Conservation (phyloP, 2,329 filamentous ascomycete species). For the Trichoderma sp. region DNA sequence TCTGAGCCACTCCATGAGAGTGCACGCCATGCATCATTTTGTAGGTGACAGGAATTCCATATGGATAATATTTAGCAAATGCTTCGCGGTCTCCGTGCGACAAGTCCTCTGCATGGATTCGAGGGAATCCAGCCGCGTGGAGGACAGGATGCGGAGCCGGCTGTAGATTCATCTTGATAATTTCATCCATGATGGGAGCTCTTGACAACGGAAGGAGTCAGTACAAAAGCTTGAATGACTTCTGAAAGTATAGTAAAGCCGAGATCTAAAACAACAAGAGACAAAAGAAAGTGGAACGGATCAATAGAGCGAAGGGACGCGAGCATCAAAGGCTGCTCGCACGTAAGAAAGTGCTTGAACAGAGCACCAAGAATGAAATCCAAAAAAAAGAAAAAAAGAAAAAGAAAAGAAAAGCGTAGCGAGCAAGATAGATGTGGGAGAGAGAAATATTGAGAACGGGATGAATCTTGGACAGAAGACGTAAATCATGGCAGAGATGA, state of each 20-base stretch:
- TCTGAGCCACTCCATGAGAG: constrained; percentile 26
- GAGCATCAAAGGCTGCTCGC: not conserved
- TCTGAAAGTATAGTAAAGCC: not conserved
- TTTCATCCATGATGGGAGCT: constrained; percentile 21
- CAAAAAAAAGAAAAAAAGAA: constrained; percentile 5
- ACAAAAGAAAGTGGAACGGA: not conserved
- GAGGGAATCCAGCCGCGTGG: constrained; percentile 21
- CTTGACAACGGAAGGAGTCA: not conserved
- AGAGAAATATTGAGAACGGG: not conserved
- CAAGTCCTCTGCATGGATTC: constrained; percentile 26
- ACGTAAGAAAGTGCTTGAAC: not conserved
- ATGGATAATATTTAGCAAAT: constrained; percentile 36
- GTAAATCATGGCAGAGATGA: not conserved
- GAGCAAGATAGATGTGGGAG: not conserved
- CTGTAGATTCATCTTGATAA: not conserved
- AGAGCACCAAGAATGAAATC: not conserved
- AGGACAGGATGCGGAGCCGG: constrained; percentile 21
- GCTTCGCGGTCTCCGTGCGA: constrained; percentile 26
- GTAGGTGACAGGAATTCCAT: constrained; percentile 36
- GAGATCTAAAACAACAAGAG: not conserved
- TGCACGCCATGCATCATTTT: constrained; percentile 31
- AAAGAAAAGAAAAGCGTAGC: not conserved
- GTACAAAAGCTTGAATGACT: not conserved
- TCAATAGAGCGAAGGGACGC: not conserved
- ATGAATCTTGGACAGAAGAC: not conserved